phyloP scores from a whole-genome alignment of 371 early-diverging fungal genomes.

The Mortierella polycephala region DNA sequence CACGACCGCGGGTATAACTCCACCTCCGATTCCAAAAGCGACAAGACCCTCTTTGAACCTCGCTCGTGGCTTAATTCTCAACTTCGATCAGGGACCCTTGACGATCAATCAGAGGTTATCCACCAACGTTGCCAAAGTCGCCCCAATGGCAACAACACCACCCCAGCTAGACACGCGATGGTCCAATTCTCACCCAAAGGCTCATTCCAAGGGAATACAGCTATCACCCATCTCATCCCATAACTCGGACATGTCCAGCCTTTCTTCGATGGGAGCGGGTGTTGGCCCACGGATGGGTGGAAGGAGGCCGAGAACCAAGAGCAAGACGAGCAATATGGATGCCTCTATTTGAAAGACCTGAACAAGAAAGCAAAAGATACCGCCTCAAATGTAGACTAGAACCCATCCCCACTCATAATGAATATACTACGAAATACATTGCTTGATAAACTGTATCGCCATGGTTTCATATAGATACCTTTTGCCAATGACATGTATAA shows the following conservation, averaged over 20 bases:
- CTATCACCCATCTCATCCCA: not conserved
- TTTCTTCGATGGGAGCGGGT: not conserved
- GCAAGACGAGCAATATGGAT: not conserved
- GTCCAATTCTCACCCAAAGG: not conserved
- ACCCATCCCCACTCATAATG: too few relatives aligned
- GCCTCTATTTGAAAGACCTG: not conserved
- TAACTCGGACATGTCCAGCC: constrained; percentile 1
- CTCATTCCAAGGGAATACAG: not conserved
- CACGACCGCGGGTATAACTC: constrained; percentile 5
- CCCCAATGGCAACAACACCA: too few relatives aligned
- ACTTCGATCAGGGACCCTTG: not conserved
- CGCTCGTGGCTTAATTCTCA: not conserved
- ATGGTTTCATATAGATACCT: not conserved
- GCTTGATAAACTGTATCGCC: too few relatives aligned
- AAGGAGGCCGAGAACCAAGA: constrained; percentile 13
- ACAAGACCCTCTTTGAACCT: constrained; percentile 2
- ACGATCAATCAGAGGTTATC: too few relatives aligned
- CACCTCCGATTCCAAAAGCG: constrained; percentile 8
- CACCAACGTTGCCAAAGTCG: too few relatives aligned
- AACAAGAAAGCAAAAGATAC: not conserved
- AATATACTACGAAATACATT: too few relatives aligned
- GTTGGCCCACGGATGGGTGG: constrained; percentile 23
- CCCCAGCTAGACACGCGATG: not conserved
- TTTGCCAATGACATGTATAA: not conserved
- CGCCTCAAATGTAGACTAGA: not conserved